Evolutionary conservation across 805 yeast species (phyloP).

Genomic region (Naumovozyma dairenensis): DNA sequence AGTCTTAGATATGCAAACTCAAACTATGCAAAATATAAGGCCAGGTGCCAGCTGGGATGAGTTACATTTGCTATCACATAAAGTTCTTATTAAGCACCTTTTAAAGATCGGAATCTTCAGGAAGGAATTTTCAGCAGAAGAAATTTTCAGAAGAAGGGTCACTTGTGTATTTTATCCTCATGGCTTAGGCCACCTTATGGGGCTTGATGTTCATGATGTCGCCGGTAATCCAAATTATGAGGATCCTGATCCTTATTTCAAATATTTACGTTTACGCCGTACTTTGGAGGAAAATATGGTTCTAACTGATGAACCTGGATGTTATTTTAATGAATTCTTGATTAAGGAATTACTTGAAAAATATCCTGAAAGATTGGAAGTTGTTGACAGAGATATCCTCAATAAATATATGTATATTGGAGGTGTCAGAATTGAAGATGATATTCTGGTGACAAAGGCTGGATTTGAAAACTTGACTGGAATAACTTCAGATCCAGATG

Average conservation of each 20-base stretch:
- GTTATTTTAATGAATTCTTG: slow-evolving; percentile 78
- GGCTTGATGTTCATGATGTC: slow-evolving; percentile 94
- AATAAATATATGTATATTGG: slow-evolving; percentile 81
- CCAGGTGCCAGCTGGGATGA: slow-evolving; percentile 87
- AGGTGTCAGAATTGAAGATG: slow-evolving; percentile 97
- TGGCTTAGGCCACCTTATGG: slow-evolving; percentile 88
- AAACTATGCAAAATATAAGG: slow-evolving; percentile 58
- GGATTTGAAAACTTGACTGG: slow-evolving; percentile 79
- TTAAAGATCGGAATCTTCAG: slow-evolving; percentile 68
- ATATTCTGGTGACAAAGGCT: slow-evolving; percentile 61
- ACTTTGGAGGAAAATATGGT: slow-evolving; percentile 66
- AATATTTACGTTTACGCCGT: slow-evolving; percentile 75
- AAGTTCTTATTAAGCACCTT: slow-evolving; percentile 61
- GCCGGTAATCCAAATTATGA: slow-evolving; percentile 82
- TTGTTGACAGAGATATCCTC: slow-evolving; percentile 54
- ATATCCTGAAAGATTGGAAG: slow-evolving; percentile 38
- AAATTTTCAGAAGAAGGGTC: slow-evolving; percentile 58
- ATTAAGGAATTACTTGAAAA: slow-evolving; percentile 50
- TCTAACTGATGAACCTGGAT: slow-evolving; percentile 91
- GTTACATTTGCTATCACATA: slow-evolving; percentile 71
- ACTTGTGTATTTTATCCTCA: slow-evolving; percentile 86
- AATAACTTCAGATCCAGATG: slow-evolving; percentile 78
- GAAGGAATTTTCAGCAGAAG: slow-evolving; percentile 44
- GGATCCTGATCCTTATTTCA: slow-evolving; percentile 68
- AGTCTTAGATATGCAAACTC: slow-evolving; percentile 74